Evolutionary conservation across 371 early-diverging fungal species (phyloP).

Genomic region (Smittium culicis): DNA sequence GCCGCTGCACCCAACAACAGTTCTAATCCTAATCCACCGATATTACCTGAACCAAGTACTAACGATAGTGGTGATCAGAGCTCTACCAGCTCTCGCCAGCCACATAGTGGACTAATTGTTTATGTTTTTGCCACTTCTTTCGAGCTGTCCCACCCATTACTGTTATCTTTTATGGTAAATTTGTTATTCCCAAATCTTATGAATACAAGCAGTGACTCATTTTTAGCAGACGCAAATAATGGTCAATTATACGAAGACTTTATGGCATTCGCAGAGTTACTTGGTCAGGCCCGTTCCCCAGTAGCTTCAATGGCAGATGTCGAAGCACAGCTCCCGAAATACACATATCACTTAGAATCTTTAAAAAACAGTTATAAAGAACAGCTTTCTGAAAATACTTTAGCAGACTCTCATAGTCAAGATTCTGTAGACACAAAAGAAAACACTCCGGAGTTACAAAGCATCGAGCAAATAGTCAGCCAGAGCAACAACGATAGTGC

Average conservation of each 20-base stretch:
- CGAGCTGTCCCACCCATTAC: conserved; percentile 8
- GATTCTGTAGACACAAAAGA: background rate
- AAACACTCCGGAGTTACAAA: background rate
- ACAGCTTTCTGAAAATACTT: background rate
- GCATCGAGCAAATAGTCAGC: background rate
- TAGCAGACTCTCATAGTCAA: background rate
- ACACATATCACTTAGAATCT: conserved; percentile 1
- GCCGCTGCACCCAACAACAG: background rate
- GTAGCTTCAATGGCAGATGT: conserved; percentile 5
- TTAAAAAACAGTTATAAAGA: background rate
- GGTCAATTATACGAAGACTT: conserved; percentile 11
- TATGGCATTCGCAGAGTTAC: conserved; percentile 7
- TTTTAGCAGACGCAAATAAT: conserved; percentile 5
- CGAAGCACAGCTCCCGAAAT: conserved; percentile 6
- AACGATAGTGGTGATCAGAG: background rate
- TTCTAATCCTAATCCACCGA: background rate
- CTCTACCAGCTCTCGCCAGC: background rate
- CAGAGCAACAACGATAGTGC: background rate
- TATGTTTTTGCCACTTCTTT: conserved; percentile 11
- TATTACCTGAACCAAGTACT: background rate
- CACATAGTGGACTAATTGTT: conserved; percentile 1
- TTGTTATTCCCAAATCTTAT: conserved; percentile 8
- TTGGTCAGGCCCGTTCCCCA: conserved; percentile 6
- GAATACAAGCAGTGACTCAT: background rate
- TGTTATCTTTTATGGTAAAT: conserved; percentile 6